Conservation (phyloP, 2,329 filamentous ascomycete genomes). For the Triangularia setosa region DNA sequence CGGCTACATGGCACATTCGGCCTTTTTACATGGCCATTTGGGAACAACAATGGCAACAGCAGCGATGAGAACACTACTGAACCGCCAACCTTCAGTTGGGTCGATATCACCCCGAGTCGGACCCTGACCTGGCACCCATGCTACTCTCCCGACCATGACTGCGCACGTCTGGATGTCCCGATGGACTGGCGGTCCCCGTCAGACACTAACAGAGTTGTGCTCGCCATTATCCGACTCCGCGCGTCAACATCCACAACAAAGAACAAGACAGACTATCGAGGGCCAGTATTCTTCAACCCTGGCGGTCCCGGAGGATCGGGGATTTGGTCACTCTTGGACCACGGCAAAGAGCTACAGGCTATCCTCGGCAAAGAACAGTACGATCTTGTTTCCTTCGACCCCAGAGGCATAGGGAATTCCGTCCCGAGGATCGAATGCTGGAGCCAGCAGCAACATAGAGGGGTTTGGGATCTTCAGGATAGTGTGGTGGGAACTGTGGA, state of each 20-base stretch:
- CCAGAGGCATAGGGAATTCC: conserved; percentile 49
- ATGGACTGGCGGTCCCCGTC: conserved; percentile 39
- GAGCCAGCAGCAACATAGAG: conserved; percentile 37
- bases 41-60: neutral
- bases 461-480: conserved; percentile 42
- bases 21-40: neutral
- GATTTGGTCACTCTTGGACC: conserved; percentile 34
- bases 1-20: neutral
- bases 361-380: conserved; percentile 44
- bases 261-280: conserved; percentile 29
- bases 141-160: conserved; percentile 33
- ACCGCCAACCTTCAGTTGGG: conserved; percentile 14
- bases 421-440: conserved; percentile 51
- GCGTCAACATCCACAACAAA: conserved; percentile 25
- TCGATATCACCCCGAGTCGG: conserved; percentile 30
- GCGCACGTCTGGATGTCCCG: conserved; percentile 37
- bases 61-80: neutral
- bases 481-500: conserved; percentile 40
- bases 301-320: conserved; percentile 49
- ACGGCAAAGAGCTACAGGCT: conserved; percentile 36
- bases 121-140: conserved; percentile 35
- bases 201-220: conserved; percentile 31
- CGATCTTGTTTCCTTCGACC: conserved; percentile 50
- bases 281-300: conserved; percentile 39
- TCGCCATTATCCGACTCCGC: conserved; percentile 38